Conservation (phyloP, 495 filamentous ascomycete genomes). For the Aspergillus bertholletiae region DNA sequence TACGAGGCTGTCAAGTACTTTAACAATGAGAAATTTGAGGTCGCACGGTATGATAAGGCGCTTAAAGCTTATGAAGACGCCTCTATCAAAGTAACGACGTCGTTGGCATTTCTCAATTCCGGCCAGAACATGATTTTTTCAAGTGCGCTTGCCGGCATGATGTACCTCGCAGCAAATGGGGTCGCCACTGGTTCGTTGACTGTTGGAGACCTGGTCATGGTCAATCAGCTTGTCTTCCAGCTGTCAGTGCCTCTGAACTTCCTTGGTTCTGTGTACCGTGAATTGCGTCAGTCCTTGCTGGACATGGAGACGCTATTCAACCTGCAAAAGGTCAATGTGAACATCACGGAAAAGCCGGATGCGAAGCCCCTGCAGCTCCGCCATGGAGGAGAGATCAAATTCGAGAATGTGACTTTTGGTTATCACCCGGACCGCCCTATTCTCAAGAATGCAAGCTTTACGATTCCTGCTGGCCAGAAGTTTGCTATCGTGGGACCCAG, state of each 20-base stretch:
- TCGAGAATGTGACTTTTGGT: conserved; percentile 93
- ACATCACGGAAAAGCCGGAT: conserved; percentile 69
- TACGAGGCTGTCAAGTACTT: conserved; percentile 99
- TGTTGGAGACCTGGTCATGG: conserved; percentile 96
- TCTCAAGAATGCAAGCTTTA: conserved; percentile 76
- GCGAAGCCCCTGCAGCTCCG: conserved; percentile 68
- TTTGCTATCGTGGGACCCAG: conserved; percentile 93
- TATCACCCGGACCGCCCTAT: conserved; percentile 88
- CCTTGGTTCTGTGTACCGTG: conserved; percentile 90
- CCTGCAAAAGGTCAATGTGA: conserved; percentile 95
- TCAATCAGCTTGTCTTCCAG: conserved; percentile 98
- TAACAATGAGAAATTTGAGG: conserved; percentile 96
- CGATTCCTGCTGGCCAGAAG: conserved; percentile 92
- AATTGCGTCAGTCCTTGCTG: conserved; percentile 86
- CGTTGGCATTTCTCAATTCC: conserved; percentile 87
- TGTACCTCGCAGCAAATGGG: conserved; percentile 90
- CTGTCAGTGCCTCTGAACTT: conserved; percentile 96
- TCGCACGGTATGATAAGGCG: conserved; percentile 83
- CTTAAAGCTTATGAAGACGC: conserved; percentile 84
- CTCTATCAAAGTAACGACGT: conserved; percentile 94
- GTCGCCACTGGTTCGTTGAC: conserved; percentile 77
- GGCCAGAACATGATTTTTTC: conserved; percentile 99
- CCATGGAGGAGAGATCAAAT: conserved; percentile 81
- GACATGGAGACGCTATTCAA: conserved; percentile 99
- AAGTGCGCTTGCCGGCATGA: conserved; percentile 91